Evolutionary conservation across 768 basidiomycete species (phyloP).

Genomic region (Trametes cingulata): DNA sequence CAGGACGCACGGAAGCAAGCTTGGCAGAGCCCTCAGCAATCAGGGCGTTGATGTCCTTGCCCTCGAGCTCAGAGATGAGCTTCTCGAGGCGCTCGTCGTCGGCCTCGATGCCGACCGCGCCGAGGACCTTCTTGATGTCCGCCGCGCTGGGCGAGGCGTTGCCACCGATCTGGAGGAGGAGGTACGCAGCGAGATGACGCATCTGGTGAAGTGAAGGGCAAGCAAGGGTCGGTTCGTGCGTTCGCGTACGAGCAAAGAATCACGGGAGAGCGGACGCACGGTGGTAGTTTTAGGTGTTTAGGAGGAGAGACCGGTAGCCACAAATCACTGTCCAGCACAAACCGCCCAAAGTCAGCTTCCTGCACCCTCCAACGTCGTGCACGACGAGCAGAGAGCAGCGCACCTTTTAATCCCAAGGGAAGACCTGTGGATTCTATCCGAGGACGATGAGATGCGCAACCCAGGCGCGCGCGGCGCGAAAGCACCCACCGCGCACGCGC

Average conservation of each 20-base stretch:
- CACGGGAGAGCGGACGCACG: not conserved
- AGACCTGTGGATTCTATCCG: conserved; percentile 94
- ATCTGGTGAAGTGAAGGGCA: conserved; percentile 48
- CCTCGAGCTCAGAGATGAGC: conserved; percentile 87
- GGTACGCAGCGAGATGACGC: conserved; percentile 94
- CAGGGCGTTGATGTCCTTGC: conserved; percentile 85
- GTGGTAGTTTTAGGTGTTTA: conserved; percentile 29
- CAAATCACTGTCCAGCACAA: conserved; percentile 70
- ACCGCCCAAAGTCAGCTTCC: not conserved
- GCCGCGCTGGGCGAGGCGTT: conserved; percentile 82
- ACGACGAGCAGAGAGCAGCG: conserved; percentile 9
- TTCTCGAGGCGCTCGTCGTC: conserved; percentile 80
- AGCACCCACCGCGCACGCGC: conserved; percentile 3
- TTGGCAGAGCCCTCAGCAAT: conserved; percentile 92
- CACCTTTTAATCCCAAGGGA: conserved; percentile 89
- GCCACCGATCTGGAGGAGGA: conserved; percentile 94
- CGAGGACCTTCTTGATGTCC: conserved; percentile 88
- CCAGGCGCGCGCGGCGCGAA: conserved; percentile 5
- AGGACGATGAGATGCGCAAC: conserved; percentile 39
- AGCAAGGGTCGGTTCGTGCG: not conserved
- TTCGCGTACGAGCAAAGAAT: not conserved
- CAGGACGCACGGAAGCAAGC: conserved; percentile 80
- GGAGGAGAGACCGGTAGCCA: conserved; percentile 68
- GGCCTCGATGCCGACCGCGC: conserved; percentile 82
- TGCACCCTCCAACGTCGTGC: not conserved